Evolutionary conservation across 345 rosid genomes (phyloP).

Genomic region (Syzygium jambos): DNA sequence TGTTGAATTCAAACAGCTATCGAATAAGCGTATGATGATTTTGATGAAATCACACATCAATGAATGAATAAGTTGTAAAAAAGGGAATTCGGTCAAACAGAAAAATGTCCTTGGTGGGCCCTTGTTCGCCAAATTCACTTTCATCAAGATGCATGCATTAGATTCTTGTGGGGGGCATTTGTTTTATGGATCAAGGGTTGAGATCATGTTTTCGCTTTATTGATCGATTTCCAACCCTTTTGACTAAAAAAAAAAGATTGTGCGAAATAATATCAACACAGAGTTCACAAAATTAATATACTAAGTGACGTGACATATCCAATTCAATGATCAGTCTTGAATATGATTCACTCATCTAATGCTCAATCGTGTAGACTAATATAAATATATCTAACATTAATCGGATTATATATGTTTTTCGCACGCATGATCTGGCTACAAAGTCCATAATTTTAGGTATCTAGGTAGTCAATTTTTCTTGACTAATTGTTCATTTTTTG

Average conservation of each 20-base stretch:
- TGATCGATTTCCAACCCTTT: background rate
- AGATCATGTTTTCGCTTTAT: background rate
- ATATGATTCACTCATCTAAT: background rate
- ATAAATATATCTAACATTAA: background rate
- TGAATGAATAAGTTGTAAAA: background rate
- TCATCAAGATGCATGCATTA: background rate
- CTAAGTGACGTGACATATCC: background rate
- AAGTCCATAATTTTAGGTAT: background rate
- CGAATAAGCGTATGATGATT: background rate
- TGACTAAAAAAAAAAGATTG: background rate
- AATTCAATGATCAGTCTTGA: background rate
- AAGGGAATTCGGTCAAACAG: background rate
- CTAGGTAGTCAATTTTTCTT: background rate
- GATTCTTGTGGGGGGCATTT: background rate
- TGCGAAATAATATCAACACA: background rate
- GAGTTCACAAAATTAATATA: background rate
- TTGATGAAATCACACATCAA: background rate
- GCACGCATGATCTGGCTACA: background rate
- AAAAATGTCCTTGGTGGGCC: background rate
- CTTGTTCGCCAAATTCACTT: background rate
- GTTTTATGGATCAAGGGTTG: background rate
- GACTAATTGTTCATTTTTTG: background rate
- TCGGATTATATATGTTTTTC: background rate
- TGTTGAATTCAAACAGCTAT: background rate
- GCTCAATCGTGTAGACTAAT: background rate